A percentile compares a stretch with the other conserved stretches of the same genome.
These are phyloP conservation scores for Apiospora kogelbergensis DNA, from an alignment of 2,329 filamentous ascomycete species.

Conservation along the genomic window DNA sequence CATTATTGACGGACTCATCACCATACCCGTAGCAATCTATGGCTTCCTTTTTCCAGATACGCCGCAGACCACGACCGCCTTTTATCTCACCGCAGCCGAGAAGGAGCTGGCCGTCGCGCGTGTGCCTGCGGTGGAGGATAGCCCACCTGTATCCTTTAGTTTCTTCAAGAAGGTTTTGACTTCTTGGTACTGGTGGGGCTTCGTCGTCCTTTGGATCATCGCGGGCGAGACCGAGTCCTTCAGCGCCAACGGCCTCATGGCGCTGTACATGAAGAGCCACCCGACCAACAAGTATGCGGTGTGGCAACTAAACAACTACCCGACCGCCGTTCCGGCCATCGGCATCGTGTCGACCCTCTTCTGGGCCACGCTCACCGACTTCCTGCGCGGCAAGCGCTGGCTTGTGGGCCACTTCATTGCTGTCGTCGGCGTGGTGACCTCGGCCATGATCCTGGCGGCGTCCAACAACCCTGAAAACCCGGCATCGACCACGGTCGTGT, in stretches of 20 bases:
- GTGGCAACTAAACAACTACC: slow-evolving; percentile 55
- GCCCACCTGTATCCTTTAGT: slow-evolving; percentile 43
- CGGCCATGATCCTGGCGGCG: slow-evolving; percentile 60
- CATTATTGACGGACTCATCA: slow-evolving; percentile 52
- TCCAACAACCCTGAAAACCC: slow-evolving; percentile 39
- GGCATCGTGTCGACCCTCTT: slow-evolving; percentile 64
- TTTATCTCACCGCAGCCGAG: slow-evolving; percentile 43
- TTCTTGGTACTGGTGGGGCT: slow-evolving; percentile 67
- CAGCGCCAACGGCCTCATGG: slow-evolving; percentile 59
- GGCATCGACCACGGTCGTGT: slow-evolving; percentile 51
- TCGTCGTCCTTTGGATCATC: slow-evolving; percentile 67
- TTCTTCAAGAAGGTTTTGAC: slow-evolving; percentile 57
- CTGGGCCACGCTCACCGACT: slow-evolving; percentile 69
- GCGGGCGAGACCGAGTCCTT: slow-evolving; percentile 73
- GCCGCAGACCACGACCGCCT: slow-evolving; percentile 47
- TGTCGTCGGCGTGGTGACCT: slow-evolving; percentile 61
- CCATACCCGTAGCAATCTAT: slow-evolving; percentile 55
- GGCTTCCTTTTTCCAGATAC: slow-evolving; percentile 57
- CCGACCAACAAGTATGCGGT: slow-evolving; percentile 44
- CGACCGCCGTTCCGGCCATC: slow-evolving; percentile 54
- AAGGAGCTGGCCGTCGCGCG: slow-evolving; percentile 38
- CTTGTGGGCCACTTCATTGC: slow-evolving; percentile 68
- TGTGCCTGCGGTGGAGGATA: slow-evolving; percentile 37
- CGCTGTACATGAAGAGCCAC: slow-evolving; percentile 50
- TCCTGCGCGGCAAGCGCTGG: slow-evolving; percentile 61